These are phyloP conservation scores for Neurospora africana DNA, from an alignment of 495 filamentous ascomycete genomes.

Conservation along the genomic window DNA sequence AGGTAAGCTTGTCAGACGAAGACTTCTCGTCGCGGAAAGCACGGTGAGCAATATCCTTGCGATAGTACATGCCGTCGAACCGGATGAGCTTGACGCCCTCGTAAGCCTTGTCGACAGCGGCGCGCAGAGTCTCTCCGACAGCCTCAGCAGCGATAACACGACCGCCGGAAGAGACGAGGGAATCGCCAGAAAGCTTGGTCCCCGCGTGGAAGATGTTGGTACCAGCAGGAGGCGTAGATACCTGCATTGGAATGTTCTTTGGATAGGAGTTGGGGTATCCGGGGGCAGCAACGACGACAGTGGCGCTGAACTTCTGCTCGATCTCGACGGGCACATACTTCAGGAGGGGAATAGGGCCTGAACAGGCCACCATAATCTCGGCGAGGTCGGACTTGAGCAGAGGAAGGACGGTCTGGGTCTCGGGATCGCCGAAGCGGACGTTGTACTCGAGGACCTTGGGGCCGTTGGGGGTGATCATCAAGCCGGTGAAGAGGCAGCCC, in stretches of 20 bases:
- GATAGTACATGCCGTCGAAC: slow-evolving; percentile 86
- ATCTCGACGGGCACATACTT: slow-evolving; percentile 59
- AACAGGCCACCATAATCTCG: slow-evolving; percentile 81
- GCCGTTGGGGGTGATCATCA: slow-evolving; percentile 87
- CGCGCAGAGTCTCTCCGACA: slow-evolving; percentile 60
- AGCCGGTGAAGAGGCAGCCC: slow-evolving; percentile 85
- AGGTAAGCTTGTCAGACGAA: slow-evolving; percentile 56
- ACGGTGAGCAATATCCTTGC: slow-evolving; percentile 83
- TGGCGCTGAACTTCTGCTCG: slow-evolving; percentile 61
- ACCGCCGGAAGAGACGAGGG: slow-evolving; percentile 69
- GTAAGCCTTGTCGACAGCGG: slow-evolving; percentile 80
- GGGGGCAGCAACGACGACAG: slow-evolving; percentile 85
- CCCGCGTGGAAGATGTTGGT: slow-evolving; percentile 89
- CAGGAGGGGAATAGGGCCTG: slow-evolving; percentile 60
- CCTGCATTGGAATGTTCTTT: slow-evolving; percentile 68
- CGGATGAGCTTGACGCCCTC: slow-evolving; percentile 63
- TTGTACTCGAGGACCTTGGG: slow-evolving; percentile 93
- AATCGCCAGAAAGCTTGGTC: slow-evolving; percentile 49
- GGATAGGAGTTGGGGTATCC: slow-evolving; percentile 90
- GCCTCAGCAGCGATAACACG: slow-evolving; percentile 86
- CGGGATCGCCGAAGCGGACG: slow-evolving; percentile 90
- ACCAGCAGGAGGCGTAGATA: slow-evolving; percentile 27
- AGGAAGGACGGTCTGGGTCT: slow-evolving; percentile 85
- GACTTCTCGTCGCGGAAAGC: slow-evolving; percentile 37
- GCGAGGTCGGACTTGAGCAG: slow-evolving; percentile 83